Evolutionary conservation across 805 yeast genomes (phyloP).

Genomic region (Yarrowia sp.): DNA sequence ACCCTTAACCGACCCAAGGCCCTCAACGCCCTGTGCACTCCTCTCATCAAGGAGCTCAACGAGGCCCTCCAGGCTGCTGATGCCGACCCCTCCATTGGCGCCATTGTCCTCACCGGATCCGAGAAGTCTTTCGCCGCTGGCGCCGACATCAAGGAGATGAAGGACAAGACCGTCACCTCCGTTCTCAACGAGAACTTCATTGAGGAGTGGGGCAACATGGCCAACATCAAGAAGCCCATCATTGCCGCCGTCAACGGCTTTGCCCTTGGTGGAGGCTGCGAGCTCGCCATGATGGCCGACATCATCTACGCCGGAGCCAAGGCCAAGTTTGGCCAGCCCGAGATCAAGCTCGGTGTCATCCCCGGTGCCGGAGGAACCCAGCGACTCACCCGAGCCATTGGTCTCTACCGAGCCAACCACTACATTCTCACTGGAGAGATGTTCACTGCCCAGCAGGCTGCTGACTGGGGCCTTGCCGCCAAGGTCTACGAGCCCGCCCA

Average conservation of each 20-base stretch:
- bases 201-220: conserved; percentile 43
- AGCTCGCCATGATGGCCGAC: conserved; percentile 53
- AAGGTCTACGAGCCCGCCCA: conserved; percentile 41
- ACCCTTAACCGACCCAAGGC: conserved; percentile 47
- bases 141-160: conserved; percentile 54
- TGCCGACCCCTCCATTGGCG: conserved; percentile 42
- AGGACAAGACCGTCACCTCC: conserved; percentile 40
- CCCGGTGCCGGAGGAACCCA: conserved; percentile 51
- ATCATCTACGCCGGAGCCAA: conserved; percentile 49
- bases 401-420: conserved; percentile 44
- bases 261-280: conserved; percentile 58
- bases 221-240: conserved; percentile 45
- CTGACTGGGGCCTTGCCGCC: conserved; percentile 49
- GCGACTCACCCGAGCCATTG: conserved; percentile 42
- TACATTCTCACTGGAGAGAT: conserved; percentile 46
- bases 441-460: conserved; percentile 46
- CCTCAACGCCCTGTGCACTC: conserved; percentile 43
- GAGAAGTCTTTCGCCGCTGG: conserved; percentile 53
- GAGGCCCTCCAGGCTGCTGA: conserved; percentile 41
- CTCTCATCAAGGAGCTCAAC: conserved; percentile 41
- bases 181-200: conserved; percentile 41
- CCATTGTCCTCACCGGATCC: conserved; percentile 48
- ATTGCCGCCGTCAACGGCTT: conserved; percentile 55
- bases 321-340: conserved; percentile 55
- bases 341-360: conserved; percentile 45